A percentile compares a stretch with the other conserved stretches of the same genome.
Evolutionary conservation across 2,329 filamentous ascomycete genomes (phyloP).

Genomic region (Ceratocystis papillata): DNA sequence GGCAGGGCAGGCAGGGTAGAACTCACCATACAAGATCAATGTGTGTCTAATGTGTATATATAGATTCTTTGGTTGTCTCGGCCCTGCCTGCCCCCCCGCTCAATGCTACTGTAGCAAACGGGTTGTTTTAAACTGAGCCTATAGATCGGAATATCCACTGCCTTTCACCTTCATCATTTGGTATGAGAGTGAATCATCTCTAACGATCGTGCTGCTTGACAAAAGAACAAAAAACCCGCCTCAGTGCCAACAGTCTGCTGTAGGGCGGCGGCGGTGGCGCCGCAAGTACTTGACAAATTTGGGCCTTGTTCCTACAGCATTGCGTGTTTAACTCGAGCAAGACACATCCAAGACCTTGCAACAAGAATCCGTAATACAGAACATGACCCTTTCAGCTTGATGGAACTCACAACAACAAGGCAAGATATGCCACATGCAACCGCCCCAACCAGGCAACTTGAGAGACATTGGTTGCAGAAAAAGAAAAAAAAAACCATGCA

Average conservation of each 20-base stretch:
- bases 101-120: constrained; percentile 11
- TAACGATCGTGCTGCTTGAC: no score
- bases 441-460: neutral
- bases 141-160: neutral
- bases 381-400: constrained; percentile 1
- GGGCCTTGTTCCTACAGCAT: neutral
- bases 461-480: neutral
- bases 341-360: neutral
- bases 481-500: neutral
- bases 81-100: neutral
- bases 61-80: neutral
- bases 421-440: neutral
- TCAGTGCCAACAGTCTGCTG: no score
- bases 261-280: neutral
- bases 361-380: neutral
- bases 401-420: neutral
- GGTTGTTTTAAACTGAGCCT: constrained; percentile 1
- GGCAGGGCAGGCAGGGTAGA: neutral
- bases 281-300: neutral
- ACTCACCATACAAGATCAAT: neutral
- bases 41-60: constrained; percentile 2
- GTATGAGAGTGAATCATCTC: neutral
- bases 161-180: neutral
- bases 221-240: no score
- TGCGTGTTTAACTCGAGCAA: neutral